phyloP scores from a whole-genome alignment of 257 asterid species.

The Salvia splendens region DNA sequence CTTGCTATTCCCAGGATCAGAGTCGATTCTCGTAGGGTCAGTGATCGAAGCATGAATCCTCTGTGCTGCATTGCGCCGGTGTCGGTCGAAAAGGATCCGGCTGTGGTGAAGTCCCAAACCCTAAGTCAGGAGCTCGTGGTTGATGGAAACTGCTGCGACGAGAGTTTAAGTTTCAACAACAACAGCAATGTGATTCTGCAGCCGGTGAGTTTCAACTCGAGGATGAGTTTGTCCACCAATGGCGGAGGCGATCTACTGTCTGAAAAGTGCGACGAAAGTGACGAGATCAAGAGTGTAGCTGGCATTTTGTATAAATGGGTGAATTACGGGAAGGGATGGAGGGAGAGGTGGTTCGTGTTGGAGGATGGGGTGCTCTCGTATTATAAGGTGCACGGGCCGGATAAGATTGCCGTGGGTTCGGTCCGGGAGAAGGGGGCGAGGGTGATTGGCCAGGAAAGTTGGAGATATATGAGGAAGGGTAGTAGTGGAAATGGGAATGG shows the following conservation, averaged over 20 bases:
- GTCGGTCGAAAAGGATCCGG: slow-evolving; percentile 79
- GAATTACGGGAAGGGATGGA: slow-evolving; percentile 98
- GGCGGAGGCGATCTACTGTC: slow-evolving; percentile 43
- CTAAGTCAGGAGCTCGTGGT: slow-evolving; percentile 52
- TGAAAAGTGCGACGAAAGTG: slow-evolving; percentile 43
- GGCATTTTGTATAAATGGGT: slow-evolving; percentile 95
- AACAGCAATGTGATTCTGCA: slow-evolving; percentile 34
- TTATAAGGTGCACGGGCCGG: slow-evolving; percentile 94
- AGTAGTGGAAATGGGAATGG: slow-evolving; percentile 43
- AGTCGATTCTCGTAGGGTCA: slow-evolving; percentile 19
- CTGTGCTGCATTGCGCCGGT: slow-evolving; percentile 99
- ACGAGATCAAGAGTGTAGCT: slow-evolving; percentile 58
- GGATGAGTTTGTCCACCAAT: slow-evolving; percentile 64
- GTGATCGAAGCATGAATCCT: slow-evolving; percentile 68
- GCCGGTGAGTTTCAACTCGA: slow-evolving; percentile 55
- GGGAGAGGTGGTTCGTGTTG: slow-evolving; percentile 92
- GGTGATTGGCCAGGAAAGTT: slow-evolving; percentile 87
- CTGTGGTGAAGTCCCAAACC: slow-evolving; percentile 67
- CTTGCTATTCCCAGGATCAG: slow-evolving; percentile 41
- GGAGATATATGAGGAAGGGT: slow-evolving; percentile 86
- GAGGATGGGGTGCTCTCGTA: slow-evolving; percentile 97
- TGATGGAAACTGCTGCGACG: slow-evolving; percentile 36
- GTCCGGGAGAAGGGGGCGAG: slow-evolving; percentile 67
- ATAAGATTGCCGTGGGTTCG: slow-evolving; percentile 66
- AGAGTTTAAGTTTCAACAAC: slow-evolving; percentile 24